A percentile compares a stretch with the other conserved stretches of the same genome.
These are phyloP conservation scores for Pilobolus umbonatus DNA, from an alignment of 192 early-diverging fungal species.

Conservation along the genomic window DNA sequence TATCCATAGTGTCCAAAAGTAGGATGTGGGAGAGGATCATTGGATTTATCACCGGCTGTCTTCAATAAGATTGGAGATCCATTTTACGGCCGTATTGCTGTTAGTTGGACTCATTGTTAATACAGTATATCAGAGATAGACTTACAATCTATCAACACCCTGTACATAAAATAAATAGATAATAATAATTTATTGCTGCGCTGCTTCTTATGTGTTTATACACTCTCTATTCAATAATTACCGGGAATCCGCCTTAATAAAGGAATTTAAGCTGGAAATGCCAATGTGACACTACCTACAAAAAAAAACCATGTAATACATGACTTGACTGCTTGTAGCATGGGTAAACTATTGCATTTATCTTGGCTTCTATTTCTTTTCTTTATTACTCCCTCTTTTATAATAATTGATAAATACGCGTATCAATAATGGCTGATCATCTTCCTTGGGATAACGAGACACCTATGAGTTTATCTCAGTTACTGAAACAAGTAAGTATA, in stretches of 20 bases:
- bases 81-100: slow-evolving; percentile 26
- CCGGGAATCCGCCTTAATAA: background rate
- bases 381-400: too few relatives aligned
- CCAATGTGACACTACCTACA: too few relatives aligned
- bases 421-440: slow-evolving; percentile 7
- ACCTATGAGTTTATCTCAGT: slow-evolving; percentile 8
- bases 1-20: slow-evolving; percentile 11
- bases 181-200: background rate
- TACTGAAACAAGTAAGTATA: slow-evolving; percentile 21
- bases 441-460: slow-evolving; percentile 25
- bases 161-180: background rate
- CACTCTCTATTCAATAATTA: background rate
- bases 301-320: too few relatives aligned
- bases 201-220: background rate
- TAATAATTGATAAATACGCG: too few relatives aligned
- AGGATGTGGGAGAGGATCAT: slow-evolving; percentile 21
- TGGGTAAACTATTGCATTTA: too few relatives aligned
- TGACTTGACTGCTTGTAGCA: too few relatives aligned
- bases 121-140: background rate
- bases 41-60: slow-evolving; percentile 33
- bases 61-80: slow-evolving; percentile 29
- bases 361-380: too few relatives aligned
- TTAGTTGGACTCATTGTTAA: slow-evolving; percentile 29
- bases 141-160: background rate
- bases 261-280: too few relatives aligned